Evolutionary conservation across 1,284 basidiomycete species (phyloP).

Genomic region (Neonothopanus nambi): DNA sequence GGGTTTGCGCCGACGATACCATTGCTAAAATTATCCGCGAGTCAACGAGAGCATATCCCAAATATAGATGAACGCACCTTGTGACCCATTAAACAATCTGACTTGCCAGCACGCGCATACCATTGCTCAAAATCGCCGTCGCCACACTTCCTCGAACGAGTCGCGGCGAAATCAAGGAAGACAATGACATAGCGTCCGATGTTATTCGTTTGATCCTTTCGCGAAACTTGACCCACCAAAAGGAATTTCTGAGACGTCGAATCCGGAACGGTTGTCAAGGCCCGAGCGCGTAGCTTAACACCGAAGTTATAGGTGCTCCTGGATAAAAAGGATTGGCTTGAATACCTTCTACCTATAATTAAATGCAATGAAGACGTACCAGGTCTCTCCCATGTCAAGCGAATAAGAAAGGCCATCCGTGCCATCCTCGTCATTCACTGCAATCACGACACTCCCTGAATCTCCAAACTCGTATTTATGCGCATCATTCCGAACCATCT

Average conservation of each 20-base stretch:
- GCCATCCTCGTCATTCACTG: slow-evolving; percentile 86
- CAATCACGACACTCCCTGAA: slow-evolving; percentile 80
- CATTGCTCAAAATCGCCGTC: slow-evolving; percentile 85
- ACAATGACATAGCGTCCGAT: slow-evolving; percentile 73
- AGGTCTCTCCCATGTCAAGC: slow-evolving; percentile 82
- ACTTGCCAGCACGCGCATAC: slow-evolving; percentile 72
- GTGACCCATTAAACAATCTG: slow-evolving; percentile 93
- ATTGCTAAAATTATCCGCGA: slow-evolving; percentile 63
- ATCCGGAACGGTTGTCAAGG: slow-evolving; percentile 85
- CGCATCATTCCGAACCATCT: slow-evolving; percentile 74
- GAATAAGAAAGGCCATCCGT: slow-evolving; percentile 79
- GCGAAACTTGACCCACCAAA: slow-evolving; percentile 75
- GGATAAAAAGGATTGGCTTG: not conserved
- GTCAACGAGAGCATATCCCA: not conserved
- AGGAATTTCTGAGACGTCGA: slow-evolving; percentile 94
- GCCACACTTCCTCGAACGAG: slow-evolving; percentile 70
- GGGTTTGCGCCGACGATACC: slow-evolving; percentile 85
- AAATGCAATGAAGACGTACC: slow-evolving; percentile 51
- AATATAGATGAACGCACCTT: slow-evolving; percentile 51
- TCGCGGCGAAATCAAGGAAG: slow-evolving; percentile 82
- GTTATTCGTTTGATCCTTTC: slow-evolving; percentile 55
- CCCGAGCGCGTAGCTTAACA: slow-evolving; percentile 71
- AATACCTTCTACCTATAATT: not conserved
- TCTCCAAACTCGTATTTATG: slow-evolving; percentile 98
- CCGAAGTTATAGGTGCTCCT: slow-evolving; percentile 78